Conservation (phyloP, 2,329 filamentous ascomycete species). For the Lasiodiplodia theobromae region DNA sequence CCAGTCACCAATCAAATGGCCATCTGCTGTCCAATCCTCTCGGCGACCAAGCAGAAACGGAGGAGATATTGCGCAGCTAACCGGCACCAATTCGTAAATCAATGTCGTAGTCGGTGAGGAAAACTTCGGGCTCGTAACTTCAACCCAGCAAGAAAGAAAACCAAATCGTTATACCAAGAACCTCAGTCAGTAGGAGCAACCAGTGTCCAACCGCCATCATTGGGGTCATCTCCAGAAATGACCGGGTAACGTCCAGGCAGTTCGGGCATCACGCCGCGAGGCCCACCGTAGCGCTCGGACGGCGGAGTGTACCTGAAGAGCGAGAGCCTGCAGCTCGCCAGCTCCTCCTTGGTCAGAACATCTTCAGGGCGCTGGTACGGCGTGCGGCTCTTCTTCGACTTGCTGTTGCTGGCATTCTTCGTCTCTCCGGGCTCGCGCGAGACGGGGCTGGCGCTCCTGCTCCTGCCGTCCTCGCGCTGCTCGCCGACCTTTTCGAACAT, state of each 20-base stretch:
- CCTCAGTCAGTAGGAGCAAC: not conserved
- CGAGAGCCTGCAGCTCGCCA: constrained; percentile 31
- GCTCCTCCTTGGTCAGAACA: constrained; percentile 1
- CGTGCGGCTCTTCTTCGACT: constrained; percentile 27
- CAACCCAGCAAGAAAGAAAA: not conserved
- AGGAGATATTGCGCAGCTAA: not conserved
- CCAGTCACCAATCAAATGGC: not conserved
- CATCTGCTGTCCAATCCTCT: not conserved
- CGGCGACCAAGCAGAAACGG: not conserved
- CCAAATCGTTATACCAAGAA: not conserved
- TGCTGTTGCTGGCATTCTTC: constrained; percentile 7
- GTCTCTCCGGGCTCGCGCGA: constrained; percentile 17
- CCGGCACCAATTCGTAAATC: not conserved
- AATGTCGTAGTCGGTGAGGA: not conserved
- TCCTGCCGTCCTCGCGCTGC: constrained; percentile 29
- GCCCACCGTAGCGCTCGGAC: not conserved
- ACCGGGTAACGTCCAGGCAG: not conserved
- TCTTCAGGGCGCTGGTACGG: constrained; percentile 4
- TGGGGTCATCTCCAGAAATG: constrained; percentile 3
- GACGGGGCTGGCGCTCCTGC: constrained; percentile 35
- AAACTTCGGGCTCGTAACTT: not conserved
- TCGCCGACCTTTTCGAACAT: constrained; percentile 3
- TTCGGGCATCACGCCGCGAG: constrained; percentile 2
- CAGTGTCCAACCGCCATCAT: not conserved
- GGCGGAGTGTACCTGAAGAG: constrained; percentile 42